phyloP scores from a whole-genome alignment of 73 alveolate species.

The Urostyla sp. region DNA sequence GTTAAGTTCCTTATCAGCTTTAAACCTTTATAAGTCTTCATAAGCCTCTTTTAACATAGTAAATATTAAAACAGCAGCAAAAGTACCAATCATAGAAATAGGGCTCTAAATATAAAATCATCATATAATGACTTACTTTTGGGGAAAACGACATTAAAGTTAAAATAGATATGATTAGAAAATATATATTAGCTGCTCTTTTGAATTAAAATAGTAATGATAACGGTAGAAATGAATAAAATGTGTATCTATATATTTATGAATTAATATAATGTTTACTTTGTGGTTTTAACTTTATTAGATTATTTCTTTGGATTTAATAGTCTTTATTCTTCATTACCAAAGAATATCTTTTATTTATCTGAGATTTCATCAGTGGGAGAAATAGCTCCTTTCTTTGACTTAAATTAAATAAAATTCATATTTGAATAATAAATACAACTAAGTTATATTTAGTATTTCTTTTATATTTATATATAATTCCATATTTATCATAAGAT shows the following conservation, averaged over 20 bases:
- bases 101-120: constrained; percentile 52
- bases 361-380: background rate
- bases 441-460: background rate
- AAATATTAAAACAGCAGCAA: constrained; percentile 85
- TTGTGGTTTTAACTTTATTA: constrained; percentile 63
- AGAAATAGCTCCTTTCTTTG: no score
- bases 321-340: background rate
- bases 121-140: constrained; percentile 32
- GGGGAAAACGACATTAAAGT: constrained; percentile 94
- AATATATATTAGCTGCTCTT: constrained; percentile 86
- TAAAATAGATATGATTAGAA: constrained; percentile 82
- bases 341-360: background rate
- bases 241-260: constrained; percentile 54
- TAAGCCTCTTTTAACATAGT: constrained; percentile 96
- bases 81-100: constrained; percentile 91
- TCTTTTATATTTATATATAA: background rate
- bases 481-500: no score
- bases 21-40: constrained; percentile 82
- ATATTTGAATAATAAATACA: background rate
- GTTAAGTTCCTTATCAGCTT: constrained; percentile 72
- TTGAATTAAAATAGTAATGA: constrained; percentile 72
- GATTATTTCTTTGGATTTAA: background rate
- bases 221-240: constrained; percentile 80
- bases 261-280: background rate
- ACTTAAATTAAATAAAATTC: no score